A percentile compares a stretch with the other conserved stretches of the same genome.
These are phyloP conservation scores for Dorcoceras hygrometricum DNA, from an alignment of 257 asterid species.

Conservation along the genomic window DNA sequence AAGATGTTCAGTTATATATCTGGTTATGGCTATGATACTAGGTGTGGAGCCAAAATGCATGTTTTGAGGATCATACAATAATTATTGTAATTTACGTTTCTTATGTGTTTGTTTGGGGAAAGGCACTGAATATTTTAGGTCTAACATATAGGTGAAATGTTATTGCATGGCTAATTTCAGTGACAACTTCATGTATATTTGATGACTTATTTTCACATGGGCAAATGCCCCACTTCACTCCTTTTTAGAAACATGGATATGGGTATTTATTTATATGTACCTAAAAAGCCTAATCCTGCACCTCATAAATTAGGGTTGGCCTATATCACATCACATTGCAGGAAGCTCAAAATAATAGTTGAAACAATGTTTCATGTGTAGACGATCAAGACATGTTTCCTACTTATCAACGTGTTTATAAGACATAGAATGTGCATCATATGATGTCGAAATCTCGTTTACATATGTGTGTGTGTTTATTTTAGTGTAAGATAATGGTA, in stretches of 20 bases:
- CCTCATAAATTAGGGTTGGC: not conserved
- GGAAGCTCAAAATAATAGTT: too few species aligned
- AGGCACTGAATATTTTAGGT: not conserved
- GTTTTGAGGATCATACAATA: not conserved
- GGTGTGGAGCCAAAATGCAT: not conserved
- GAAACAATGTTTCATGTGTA: not conserved
- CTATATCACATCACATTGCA: too few species aligned
- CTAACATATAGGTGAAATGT: too few species aligned
- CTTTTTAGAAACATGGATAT: too few species aligned
- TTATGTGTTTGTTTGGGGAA: not conserved
- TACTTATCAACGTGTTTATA: too few species aligned
- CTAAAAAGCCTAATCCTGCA: too few species aligned
- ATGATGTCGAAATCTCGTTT: too few species aligned
- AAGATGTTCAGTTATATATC: too few species aligned
- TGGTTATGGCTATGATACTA: not conserved
- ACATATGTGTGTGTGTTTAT: too few species aligned
- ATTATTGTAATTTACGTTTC: not conserved
- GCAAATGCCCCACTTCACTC: not conserved
- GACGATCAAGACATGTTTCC: not conserved
- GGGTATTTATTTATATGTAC: too few species aligned
- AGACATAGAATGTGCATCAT: too few species aligned
- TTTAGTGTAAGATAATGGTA: too few species aligned
- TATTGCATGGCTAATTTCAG: not conserved
- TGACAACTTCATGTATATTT: not conserved
- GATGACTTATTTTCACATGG: not conserved